A percentile compares a stretch with the other conserved stretches of the same genome.
phyloP scores from a whole-genome alignment of 768 basidiomycete species.

The Chalciporus sphaerocephalus region DNA sequence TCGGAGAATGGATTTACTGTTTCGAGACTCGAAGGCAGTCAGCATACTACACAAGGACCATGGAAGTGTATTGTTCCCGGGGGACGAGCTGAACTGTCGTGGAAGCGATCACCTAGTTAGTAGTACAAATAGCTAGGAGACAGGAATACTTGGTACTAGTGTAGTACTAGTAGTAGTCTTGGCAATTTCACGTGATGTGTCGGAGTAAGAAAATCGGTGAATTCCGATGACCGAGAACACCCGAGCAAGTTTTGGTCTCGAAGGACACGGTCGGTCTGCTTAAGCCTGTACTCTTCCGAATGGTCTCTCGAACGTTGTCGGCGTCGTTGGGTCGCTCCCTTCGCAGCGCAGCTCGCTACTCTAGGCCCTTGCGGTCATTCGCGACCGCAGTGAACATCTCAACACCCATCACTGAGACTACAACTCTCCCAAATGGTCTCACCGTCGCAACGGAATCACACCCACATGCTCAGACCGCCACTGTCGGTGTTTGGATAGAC shows the following conservation, averaged over 20 bases:
- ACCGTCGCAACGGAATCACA: constrained; percentile 92
- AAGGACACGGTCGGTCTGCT: neutral
- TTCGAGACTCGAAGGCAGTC: constrained; percentile 19
- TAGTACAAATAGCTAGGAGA: no score
- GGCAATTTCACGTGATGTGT: constrained; percentile 13
- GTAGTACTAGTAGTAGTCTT: no score
- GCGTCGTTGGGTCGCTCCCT: constrained; percentile 41
- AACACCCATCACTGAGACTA: constrained; percentile 81
- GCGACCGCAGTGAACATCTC: constrained; percentile 66
- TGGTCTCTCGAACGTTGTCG: constrained; percentile 46
- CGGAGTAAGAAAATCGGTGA: constrained; percentile 26
- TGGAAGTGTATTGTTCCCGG: constrained; percentile 46
- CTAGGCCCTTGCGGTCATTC: constrained; percentile 59
- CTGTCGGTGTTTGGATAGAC: constrained; percentile 99
- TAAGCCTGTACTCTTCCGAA: constrained; percentile 29
- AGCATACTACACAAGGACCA: constrained; percentile 15
- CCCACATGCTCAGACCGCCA: constrained; percentile 89
- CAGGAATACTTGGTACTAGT: no score
- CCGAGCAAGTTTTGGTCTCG: constrained; percentile 26
- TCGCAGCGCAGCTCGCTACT: constrained; percentile 35
- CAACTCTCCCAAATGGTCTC: constrained; percentile 90
- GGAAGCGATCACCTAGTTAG: no score
- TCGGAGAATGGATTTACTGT: constrained; percentile 54
- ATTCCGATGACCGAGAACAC: constrained; percentile 31
- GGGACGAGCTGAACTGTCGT: constrained; percentile 16